These are phyloP conservation scores for Porcisia deanei DNA, from an alignment of 208 protist genomes.

Conservation along the genomic window DNA sequence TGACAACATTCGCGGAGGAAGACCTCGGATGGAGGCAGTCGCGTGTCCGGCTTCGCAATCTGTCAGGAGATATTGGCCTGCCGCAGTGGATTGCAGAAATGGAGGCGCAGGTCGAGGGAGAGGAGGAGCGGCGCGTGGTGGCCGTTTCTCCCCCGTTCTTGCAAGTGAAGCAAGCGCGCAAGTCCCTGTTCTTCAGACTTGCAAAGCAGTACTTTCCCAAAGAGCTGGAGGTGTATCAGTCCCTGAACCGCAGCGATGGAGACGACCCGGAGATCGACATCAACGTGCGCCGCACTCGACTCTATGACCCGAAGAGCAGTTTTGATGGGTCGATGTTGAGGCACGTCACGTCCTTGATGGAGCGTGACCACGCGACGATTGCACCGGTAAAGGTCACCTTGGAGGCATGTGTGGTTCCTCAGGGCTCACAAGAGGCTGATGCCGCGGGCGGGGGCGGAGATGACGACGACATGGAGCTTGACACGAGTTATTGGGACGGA, in stretches of 20 bases:
- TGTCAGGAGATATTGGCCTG: conserved; percentile 59
- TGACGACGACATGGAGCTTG: conserved; percentile 23
- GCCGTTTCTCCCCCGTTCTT: conserved; percentile 69
- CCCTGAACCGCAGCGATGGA: conserved; percentile 56
- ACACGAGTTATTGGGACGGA: conserved; percentile 30
- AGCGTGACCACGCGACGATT: conserved; percentile 44
- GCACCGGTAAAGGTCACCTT: conserved; percentile 51
- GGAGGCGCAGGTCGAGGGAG: conserved; percentile 78
- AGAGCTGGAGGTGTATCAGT: conserved; percentile 66
- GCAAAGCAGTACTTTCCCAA: conserved; percentile 80
- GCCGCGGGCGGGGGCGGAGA: neutral
- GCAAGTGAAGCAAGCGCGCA: conserved; percentile 58
- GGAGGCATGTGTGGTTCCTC: conserved; percentile 5
- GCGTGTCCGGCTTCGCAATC: conserved; percentile 79
- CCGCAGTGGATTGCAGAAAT: conserved; percentile 89
- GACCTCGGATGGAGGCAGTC: conserved; percentile 87
- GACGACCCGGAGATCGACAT: conserved; percentile 46
- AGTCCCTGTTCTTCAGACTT: conserved; percentile 74
- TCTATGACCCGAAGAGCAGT: conserved; percentile 46
- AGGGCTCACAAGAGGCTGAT: neutral
- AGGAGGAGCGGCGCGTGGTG: conserved; percentile 69
- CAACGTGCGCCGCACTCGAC: conserved; percentile 19
- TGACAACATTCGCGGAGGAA: conserved; percentile 80
- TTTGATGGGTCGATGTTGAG: conserved; percentile 50
- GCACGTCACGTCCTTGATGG: conserved; percentile 69